Conservation (phyloP, 352 stramenopile species). For the Hyaloperonospora arabidopsidis region DNA sequence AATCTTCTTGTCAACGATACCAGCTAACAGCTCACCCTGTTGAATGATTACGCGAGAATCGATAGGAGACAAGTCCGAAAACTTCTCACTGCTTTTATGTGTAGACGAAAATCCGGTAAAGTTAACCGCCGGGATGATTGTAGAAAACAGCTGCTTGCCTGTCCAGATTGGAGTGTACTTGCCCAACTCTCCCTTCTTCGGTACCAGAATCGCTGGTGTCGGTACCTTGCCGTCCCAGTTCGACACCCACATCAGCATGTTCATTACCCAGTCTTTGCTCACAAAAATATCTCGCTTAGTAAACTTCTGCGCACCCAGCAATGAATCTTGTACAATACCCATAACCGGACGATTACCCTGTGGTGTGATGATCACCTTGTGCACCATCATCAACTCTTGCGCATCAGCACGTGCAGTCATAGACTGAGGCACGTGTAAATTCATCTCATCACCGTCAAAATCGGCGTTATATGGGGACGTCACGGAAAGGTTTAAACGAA, state of each 20-base stretch:
- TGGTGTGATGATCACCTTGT: conserved; percentile 96
- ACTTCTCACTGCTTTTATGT: conserved; percentile 89
- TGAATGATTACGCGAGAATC: conserved; percentile 97
- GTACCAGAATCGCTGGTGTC: conserved; percentile 94
- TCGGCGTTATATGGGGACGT: conserved; percentile 99
- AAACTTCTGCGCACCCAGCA: conserved; percentile 96
- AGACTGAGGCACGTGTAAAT: conserved; percentile 97
- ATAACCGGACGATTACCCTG: conserved; percentile 99
- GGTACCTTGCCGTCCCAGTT: conserved; percentile 97
- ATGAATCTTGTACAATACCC: conserved; percentile 97
- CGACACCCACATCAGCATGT: conserved; percentile 96
- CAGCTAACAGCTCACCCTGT: conserved; percentile 93
- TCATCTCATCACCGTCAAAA: conserved; percentile 99
- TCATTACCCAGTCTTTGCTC: conserved; percentile 96
- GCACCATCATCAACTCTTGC: conserved; percentile 98
- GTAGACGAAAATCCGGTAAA: conserved; percentile 92
- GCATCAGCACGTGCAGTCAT: conserved; percentile 94
- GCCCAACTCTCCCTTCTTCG: conserved; percentile 79
- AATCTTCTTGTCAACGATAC: conserved; percentile 99
- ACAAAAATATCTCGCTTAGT: conserved; percentile 98
- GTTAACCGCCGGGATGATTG: conserved; percentile 96
- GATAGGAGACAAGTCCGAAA: conserved; percentile 88
- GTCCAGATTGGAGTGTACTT: conserved; percentile 92
- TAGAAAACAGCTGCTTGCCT: conserved; percentile 97
- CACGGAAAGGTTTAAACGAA: conserved; percentile 97